Base-by-base conservation (phyloP, 1,284 basidiomycete genomes). In the Moesziomyces parantarcticus region DNA sequence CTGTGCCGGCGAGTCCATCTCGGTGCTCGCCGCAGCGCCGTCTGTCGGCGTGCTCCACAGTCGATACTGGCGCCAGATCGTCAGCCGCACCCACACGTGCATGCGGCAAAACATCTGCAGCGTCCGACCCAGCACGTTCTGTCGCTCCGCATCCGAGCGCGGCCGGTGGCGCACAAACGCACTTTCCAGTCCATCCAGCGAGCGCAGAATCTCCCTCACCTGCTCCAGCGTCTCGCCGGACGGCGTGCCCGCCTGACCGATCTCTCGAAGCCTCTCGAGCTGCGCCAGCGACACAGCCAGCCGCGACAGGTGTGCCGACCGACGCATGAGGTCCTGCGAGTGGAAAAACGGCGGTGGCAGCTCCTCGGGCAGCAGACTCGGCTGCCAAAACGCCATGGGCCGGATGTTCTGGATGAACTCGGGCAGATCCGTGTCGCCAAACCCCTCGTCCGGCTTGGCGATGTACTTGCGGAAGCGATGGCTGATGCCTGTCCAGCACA, bases 301-400 rank as follows among this genome's bases (percentile, higher is more conserved):
- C 3, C 67, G 57, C 7, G 66, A 62, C 13, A 75, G 55, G 25
- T 60, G 55, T 1, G 72, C 72, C 2, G 62, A 70, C 2, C 63
- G 56, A 4, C 66, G 58, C 72, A 75, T 66, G 10, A 75, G 62
- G 34, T 75, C 66, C 39, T 70, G 72, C 34, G 72, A 69, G 21
- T 75, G 66, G 61, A 75, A 75, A 32, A 75, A 75, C 10, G 59
- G 56, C 25, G 66, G 56, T 18, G 72, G 72, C 22, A 75, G 43
- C 2, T 66, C 53, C 5, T 48, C 36, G 1, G 72, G 72, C 9
- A 75, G 59, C 36, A 66, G 23, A 44, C 66, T 70, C 0, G 72
- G 72, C 45, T 75, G 64, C 72, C 72, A 75, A 43, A 70, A 75
- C 1, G 72, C 72, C 62, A 69, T 66, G 9, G 72, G 72, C 23